Base-by-base conservation (phyloP, 129 eudicot genomes). In the Pittosporum tobira region DNA sequence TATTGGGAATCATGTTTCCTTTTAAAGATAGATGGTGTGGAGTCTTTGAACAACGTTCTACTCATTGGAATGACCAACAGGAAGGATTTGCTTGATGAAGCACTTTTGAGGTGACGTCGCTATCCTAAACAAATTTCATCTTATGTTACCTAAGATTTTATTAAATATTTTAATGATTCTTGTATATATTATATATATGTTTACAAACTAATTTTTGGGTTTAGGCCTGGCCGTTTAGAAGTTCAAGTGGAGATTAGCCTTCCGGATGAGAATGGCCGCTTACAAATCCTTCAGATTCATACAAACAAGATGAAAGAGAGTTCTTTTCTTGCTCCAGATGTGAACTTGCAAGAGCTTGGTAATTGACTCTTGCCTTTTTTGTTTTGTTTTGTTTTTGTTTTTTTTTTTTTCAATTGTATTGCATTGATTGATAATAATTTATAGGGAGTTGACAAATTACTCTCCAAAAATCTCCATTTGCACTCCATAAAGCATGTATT, bases 191-290 rank as follows among this genome's bases (percentile, higher is more conserved):
- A 27, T 1, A 3, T 23, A 22, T 59, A 11, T 18, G 19, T 48
- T 55, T 37, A 12, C 26, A 30, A 37, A 4, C 63, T 20, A 42
- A 53, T 31, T 61, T 13, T 47, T 73, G 69, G 63, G 11, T 61
- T 62, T 64, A 90, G 96, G 80, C 96, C 99, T 68, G 99, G 99
- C 40, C 99, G 96, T 62, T 73, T 93, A 67, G 99, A 93, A 70
- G 99, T 93, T 47, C 99, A 87, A 78, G 94, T 93, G 66, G 99
- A 93, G 84, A 93, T 93, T 59, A 87, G 99, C 67, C 94, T 93
- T 64, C 99, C 99, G 21, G 93, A 93, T 71, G 99, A 87, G 76
- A 83, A 76, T 69, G 99, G 96, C 26, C 96, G 99, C 50, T 42
- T 84, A 59, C 99, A 93, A 65, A 93, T 93, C 57, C 96, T 93